These are phyloP conservation scores for Sclerotinia minor DNA, from an alignment of 2,329 filamentous ascomycete species.

Conservation along the genomic window DNA sequence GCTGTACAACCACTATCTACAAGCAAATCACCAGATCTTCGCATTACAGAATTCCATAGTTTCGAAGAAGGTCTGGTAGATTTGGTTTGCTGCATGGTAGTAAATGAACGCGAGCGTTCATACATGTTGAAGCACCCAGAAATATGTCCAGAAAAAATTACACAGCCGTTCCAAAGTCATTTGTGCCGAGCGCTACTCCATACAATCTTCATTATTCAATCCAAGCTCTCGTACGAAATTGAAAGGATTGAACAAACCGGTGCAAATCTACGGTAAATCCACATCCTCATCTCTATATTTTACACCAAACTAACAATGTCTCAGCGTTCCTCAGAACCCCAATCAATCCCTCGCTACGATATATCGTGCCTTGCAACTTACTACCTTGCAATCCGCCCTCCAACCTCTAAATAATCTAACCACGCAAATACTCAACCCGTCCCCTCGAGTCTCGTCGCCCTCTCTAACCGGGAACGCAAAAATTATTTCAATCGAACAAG, in stretches of 20 bases:
- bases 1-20: not conserved
- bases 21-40: not conserved
- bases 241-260: conserved; percentile 26
- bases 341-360: conserved; percentile 36
- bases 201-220: conserved; percentile 27
- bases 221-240: conserved; percentile 33
- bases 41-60: conserved; percentile 23
- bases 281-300: not conserved
- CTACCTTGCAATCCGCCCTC: conserved; percentile 28
- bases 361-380: conserved; percentile 33
- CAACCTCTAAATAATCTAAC: conserved; percentile 19
- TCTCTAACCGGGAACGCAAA: conserved; percentile 8
- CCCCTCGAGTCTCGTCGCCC: not conserved
- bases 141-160: conserved; percentile 30
- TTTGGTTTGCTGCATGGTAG: conserved; percentile 36
- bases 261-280: conserved; percentile 24
- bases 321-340: conserved; percentile 30
- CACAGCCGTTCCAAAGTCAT: conserved; percentile 25
- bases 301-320: conserved; percentile 21
- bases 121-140: conserved; percentile 24
- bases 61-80: conserved; percentile 38
- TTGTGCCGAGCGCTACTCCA: conserved; percentile 30
- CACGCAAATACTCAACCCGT: not conserved
- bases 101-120: conserved; percentile 32
- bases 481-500: conserved; percentile 39